Evolutionary conservation across 768 basidiomycete species (phyloP), one percentile per base, ranked within the genome.

Genomic region (Psilocybe tampanensis): DNA sequence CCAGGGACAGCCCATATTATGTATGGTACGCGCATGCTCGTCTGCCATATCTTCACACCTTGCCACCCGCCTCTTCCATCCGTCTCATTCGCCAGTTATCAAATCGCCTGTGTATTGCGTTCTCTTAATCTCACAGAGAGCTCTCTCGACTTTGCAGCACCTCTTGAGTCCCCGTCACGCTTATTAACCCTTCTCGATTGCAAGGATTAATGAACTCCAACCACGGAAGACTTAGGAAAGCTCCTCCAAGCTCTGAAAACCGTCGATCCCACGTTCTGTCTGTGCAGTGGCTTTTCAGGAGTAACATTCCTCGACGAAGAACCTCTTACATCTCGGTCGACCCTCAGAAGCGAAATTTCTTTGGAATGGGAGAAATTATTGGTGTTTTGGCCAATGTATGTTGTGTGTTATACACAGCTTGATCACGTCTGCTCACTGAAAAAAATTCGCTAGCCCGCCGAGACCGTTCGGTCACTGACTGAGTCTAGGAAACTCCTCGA

Each of bases 321-420:
- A 79, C 80, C 56, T 86, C 85, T 18, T 82, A 78, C 49, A 72
- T 88, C 56, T 83, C 85, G 18, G 68, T 77, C 39, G 85, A 88
- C 66, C 73, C 84, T 47, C 84, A 83, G 66, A 86, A 84, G 66
- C 79, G 90, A 54, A 86, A 86, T 59, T 83, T 92, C 60, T 93
- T 93, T 60, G 90, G 92, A 23, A 80, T 93, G 76, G 83, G 88
- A 50, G 91, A 93, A 58, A 85, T 94, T 52, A 72, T 93, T 33
- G 81, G 83, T 19, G 91, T 93, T 18, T 71, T 93, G 19, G 75
- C 87, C 26, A 92, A 91, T 60, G 91, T 90, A 75, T 45, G 86
- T 72, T 24, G 12, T 19, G 52, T 48, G 12, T 18, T 51, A 18
- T 44, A 44, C 21, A 15, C 8, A 41, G 3, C 17, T 9, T 49